Conservation (phyloP, 768 basidiomycete species). For the Collybia sp. region DNA sequence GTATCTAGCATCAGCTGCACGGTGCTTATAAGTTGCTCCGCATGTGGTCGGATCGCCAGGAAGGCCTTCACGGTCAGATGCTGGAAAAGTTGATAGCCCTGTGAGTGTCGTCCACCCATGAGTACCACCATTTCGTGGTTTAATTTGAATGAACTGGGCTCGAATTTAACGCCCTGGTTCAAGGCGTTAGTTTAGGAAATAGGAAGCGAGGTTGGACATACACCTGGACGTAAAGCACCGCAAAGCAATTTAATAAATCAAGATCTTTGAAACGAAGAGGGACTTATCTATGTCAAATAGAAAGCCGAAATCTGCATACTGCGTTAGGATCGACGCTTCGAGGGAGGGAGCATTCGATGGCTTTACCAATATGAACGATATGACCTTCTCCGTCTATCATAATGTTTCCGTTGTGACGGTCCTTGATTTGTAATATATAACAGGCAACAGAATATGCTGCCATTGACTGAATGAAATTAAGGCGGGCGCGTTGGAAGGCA, state of each 20-base stretch:
- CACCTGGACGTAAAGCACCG: conserved; percentile 62
- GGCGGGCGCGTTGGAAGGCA: conserved; percentile 86
- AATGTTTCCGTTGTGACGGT: conserved; percentile 98
- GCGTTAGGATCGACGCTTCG: conserved; percentile 1
- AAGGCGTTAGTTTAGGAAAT: conserved; percentile 2
- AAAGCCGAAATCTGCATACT: conserved; percentile 82
- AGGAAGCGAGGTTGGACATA: conserved; percentile 21
- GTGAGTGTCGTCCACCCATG: conserved; percentile 94
- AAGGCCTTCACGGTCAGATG: conserved; percentile 95
- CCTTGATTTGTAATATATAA: conserved; percentile 98
- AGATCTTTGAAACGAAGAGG: conserved; percentile 3
- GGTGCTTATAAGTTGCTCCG: conserved; percentile 84
- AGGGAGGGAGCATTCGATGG: not conserved
- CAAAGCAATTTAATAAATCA: conserved; percentile 15
- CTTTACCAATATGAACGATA: conserved; percentile 90
- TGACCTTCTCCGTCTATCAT: conserved; percentile 99
- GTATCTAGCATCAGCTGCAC: conserved; percentile 94
- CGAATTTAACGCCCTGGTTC: conserved; percentile 92
- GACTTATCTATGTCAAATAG: conserved; percentile 95
- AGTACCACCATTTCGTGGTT: conserved; percentile 98
- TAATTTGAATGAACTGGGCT: conserved; percentile 96
- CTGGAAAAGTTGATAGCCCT: conserved; percentile 93
- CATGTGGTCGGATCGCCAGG: conserved; percentile 92
- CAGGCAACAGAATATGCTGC: conserved; percentile 98
- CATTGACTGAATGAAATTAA: conserved; percentile 99